A percentile compares a stretch with the other conserved stretches of the same genome.
phyloP scores from a whole-genome alignment of 2,329 filamentous ascomycete species.

The Leptographium lundbergii region DNA sequence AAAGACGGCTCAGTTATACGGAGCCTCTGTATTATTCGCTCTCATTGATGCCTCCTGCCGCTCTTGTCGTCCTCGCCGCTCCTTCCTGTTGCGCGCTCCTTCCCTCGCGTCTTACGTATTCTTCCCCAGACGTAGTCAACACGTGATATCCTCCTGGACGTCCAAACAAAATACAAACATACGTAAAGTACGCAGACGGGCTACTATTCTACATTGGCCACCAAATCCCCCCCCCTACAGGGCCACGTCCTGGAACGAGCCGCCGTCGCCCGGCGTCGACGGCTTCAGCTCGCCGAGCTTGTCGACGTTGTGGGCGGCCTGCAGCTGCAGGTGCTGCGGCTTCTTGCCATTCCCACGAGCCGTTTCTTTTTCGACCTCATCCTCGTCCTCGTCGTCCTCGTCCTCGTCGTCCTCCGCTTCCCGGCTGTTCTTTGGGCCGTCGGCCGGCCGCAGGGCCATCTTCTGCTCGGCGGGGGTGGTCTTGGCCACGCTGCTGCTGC shows the following conservation, averaged over 20 bases:
- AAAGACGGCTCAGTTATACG: neutral
- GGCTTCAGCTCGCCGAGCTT: slow-evolving; percentile 14
- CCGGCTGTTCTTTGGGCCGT: neutral
- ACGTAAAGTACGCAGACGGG: neutral
- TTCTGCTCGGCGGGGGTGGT: slow-evolving; percentile 39
- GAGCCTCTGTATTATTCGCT: neutral
- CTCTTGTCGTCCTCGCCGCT: neutral
- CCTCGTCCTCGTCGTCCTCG: slow-evolving; percentile 13
- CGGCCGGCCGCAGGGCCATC: slow-evolving; percentile 32
- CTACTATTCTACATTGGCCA: neutral
- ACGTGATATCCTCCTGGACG: neutral
- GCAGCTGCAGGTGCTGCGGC: neutral
- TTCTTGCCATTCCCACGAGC: slow-evolving; percentile 17
- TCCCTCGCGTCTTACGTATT: neutral
- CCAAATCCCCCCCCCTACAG: slow-evolving; percentile 23
- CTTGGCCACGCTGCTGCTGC: slow-evolving; percentile 15
- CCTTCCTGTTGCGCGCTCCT: neutral
- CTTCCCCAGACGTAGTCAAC: neutral
- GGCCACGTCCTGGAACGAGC: slow-evolving; percentile 52
- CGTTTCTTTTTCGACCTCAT: slow-evolving; percentile 18
- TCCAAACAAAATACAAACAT: neutral
- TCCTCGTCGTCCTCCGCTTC: slow-evolving; percentile 25
- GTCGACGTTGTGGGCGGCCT: neutral
- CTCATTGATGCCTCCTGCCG: neutral
- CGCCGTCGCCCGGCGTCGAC: slow-evolving; percentile 36